Base-by-base conservation (phyloP, 1,284 basidiomycete genomes). In the Trametes polyzona region DNA sequence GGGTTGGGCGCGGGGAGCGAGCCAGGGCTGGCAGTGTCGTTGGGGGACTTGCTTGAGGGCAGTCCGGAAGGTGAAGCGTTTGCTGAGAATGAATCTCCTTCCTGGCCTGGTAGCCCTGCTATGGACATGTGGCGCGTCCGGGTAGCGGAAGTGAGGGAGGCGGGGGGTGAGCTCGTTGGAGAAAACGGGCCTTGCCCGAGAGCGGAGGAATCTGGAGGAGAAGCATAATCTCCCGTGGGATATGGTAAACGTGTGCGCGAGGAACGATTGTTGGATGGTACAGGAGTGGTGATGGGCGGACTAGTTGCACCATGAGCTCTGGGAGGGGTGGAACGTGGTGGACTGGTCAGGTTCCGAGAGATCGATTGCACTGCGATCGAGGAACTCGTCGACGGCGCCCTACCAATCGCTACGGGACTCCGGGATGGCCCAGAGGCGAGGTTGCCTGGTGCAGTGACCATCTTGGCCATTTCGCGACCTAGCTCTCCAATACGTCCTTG, bases 181-280 rank as follows among this genome's bases (percentile, higher is more conserved):
- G 87, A 87, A 62, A 86, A 81, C 0, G 79, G 68, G 36, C 78
- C 74, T 37, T 78, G 74, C 26, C 61, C 58, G 4, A 73, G 58
- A 1, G 70, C 11, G 16, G 68, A 58, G 32, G 78, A 61, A 61
- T 76, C 76, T 0, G 78, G 75, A 0, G 87, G 87, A 10, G 83
- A 83, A 4, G 88, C 79, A 63, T 92, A 92, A 65, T 92, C 90
- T 3, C 90, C 90, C 3, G 86, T 86, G 12, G 90, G 90, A 63
- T 92, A 92, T 29, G 90, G 89, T 8, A 59, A 41, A 24, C 58
- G 53, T 19, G 83, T 88, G 1, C 87, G 72, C 2, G 70, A 69
- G 32, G 58, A 53, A 9, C 68, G 63, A 9, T 65, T 67, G 7
- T 65, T 67, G 7, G 69, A 65, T 7, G 66, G 55, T 0, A 69